Base-by-base conservation (phyloP, 2,329 filamentous ascomycete species). In the Cordyceps tenuipes region DNA sequence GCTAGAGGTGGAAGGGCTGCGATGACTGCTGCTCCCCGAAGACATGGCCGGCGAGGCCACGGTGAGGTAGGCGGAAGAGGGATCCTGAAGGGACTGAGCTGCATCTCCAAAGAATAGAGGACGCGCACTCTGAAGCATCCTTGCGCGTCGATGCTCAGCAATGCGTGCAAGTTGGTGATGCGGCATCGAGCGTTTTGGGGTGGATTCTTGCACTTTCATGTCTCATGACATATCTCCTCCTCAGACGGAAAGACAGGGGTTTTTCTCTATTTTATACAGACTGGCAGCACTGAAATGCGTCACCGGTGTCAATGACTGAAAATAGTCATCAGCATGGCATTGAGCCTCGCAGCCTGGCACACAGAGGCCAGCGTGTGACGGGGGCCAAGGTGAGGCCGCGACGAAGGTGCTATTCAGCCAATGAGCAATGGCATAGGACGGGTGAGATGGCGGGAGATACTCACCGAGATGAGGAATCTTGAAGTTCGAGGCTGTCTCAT, bases 61-160 rank as follows among this genome's bases (percentile, higher is more conserved):
- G 48, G 3, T 48, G 57, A 6, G 34, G 31, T 17, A 61, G 49
- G 4, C 46, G n/a, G 49, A 56, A 19, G 58, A 56, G 19, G 58
- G 19, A 1, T 39, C 15, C 13, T 26, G 53, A 59, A 29, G 29
- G 68, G 62, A 23, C 63, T 64, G 7, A 64, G 61, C 34, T 10
- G 34, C 3, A 9, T 15, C 34, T 19, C 34, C 43, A 36, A 49
- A 60, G 8, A 39, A 59, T n/a, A 54, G 21, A 21, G 50, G 57
- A 12, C 51, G 31, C 36, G 56, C 34, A 66, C 47, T 44, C 64
- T 66, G 41, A 63, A 68, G 50, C 66, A 68, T 21, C 67, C 69
- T 51, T 62, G 12, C 39, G 56, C 36, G 47, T 54, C 21, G 53
- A 21, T 47, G 47, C 12, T 41, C 44, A 12, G 48, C 26, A 21